Percentiles rank a stretch among this genome's conserved stretches.
Conservation (phyloP, 1,139 yeast species). For the Blastobotrys buckinghamii region DNA sequence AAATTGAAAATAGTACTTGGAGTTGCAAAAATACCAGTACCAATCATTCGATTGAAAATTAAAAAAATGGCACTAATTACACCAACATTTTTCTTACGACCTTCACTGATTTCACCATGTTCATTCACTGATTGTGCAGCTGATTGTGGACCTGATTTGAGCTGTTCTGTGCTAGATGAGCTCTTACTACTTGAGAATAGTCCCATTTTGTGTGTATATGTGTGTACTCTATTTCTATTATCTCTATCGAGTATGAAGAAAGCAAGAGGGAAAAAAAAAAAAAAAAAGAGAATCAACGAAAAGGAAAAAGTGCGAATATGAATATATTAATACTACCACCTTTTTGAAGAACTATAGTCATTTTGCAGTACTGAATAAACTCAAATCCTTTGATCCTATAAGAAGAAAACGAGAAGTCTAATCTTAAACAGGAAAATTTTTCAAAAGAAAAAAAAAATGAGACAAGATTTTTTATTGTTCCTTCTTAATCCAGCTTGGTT, state of each 20-base stretch:
- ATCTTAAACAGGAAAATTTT: too few relatives aligned
- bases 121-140: slow-evolving; percentile 2
- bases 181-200: background rate
- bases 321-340: background rate
- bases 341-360: too few relatives aligned
- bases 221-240: background rate
- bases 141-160: slow-evolving; percentile 4
- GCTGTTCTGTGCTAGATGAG: background rate
- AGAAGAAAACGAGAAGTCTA: too few relatives aligned
- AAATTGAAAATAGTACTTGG: slow-evolving; percentile 68
- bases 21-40: slow-evolving; percentile 83
- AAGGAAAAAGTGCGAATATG: background rate
- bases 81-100: slow-evolving; percentile 43
- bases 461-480: too few relatives aligned
- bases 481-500: too few relatives aligned
- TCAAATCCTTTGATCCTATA: too few relatives aligned
- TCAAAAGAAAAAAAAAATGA: too few relatives aligned
- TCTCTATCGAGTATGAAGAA: too few relatives aligned
- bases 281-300: background rate
- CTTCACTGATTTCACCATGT: slow-evolving; percentile 7
- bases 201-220: slow-evolving; percentile 1
- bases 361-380: too few relatives aligned
- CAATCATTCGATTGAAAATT: slow-evolving; percentile 75
- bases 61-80: slow-evolving; percentile 60
- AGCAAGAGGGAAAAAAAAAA: background rate